Percentiles rank a stretch among this genome's conserved stretches.
These are phyloP conservation scores for Lactifluus hygrophoroides DNA, from an alignment of 768 basidiomycete genomes.

Conservation along the genomic window DNA sequence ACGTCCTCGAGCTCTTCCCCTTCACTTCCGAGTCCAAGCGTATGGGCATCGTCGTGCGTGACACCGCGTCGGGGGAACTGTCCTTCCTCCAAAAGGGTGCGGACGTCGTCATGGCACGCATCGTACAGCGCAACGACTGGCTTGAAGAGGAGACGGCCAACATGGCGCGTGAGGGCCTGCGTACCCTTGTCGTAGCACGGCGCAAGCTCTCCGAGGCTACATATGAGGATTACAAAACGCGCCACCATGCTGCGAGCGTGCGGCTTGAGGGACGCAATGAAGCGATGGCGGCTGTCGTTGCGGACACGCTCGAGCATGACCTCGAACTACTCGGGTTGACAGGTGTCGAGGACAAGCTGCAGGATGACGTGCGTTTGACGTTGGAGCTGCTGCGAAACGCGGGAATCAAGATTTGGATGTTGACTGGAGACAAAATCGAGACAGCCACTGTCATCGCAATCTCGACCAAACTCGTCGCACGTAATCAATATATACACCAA, in stretches of 20 bases:
- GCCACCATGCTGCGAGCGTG: constrained; percentile 72
- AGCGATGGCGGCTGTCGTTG: constrained; percentile 67
- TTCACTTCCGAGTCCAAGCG: constrained; percentile 99
- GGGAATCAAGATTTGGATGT: constrained; percentile 99
- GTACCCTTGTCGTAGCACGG: constrained; percentile 88
- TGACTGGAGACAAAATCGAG: constrained; percentile 98
- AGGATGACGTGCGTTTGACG: constrained; percentile 93
- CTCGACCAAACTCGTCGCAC: constrained; percentile 89
- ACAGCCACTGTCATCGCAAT: constrained; percentile 98
- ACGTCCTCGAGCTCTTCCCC: constrained; percentile 91
- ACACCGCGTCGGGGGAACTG: constrained; percentile 64
- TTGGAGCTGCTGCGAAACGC: constrained; percentile 90
- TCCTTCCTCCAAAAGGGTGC: constrained; percentile 95
- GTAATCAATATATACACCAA: constrained; percentile 97
- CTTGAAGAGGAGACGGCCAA: constrained; percentile 97
- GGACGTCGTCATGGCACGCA: constrained; percentile 94
- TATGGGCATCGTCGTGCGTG: constrained; percentile 95
- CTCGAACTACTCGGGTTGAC: constrained; percentile 89
- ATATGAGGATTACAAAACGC: constrained; percentile 65
- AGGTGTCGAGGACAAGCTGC: constrained; percentile 98
- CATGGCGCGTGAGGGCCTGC: constrained; percentile 93
- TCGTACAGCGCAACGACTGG: constrained; percentile 98
- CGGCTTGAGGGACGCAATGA: constrained; percentile 72
- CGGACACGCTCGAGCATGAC: constrained; percentile 75
- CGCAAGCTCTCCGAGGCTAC: constrained; percentile 62